Evolutionary conservation across 306 rosid genomes (phyloP).

Genomic region (Cicer bijugum): DNA sequence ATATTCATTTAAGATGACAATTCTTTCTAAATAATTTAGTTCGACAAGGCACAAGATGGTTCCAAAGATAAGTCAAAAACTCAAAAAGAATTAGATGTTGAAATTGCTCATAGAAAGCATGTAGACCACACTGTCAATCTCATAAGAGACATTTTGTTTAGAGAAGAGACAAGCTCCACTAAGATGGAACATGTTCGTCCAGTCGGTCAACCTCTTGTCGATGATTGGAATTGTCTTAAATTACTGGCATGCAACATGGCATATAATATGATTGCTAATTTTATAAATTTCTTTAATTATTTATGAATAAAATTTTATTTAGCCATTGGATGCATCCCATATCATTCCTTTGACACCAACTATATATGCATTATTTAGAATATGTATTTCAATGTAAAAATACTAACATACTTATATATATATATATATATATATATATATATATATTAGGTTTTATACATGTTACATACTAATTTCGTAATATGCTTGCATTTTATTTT

Average conservation of each 20-base stretch:
- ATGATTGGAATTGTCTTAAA: conserved; percentile 70
- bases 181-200: conserved; percentile 47
- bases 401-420: no score
- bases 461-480: no score
- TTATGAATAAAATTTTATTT: no score
- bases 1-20: not conserved
- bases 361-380: no score
- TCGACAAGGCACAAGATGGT: conserved; percentile 49
- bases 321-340: no score
- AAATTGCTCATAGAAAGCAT: conserved; percentile 46
- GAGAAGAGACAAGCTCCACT: conserved; percentile 34
- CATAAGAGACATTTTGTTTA: conserved; percentile 54
- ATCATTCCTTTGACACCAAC: no score
- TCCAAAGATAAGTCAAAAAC: conserved; percentile 49
- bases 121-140: conserved; percentile 47
- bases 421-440: not conserved
- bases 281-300: no score
- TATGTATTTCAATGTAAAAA: no score
- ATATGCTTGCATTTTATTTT: not conserved
- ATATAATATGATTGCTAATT: not conserved
- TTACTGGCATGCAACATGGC: conserved; percentile 46
- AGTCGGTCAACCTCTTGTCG: conserved; percentile 55
- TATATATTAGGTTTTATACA: not conserved
- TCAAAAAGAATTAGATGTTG: conserved; percentile 40
- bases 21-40: conserved; percentile 36